These are phyloP conservation scores for Stevia rebaudiana DNA, from an alignment of 140 eudicot species.

Conservation along the genomic window DNA sequence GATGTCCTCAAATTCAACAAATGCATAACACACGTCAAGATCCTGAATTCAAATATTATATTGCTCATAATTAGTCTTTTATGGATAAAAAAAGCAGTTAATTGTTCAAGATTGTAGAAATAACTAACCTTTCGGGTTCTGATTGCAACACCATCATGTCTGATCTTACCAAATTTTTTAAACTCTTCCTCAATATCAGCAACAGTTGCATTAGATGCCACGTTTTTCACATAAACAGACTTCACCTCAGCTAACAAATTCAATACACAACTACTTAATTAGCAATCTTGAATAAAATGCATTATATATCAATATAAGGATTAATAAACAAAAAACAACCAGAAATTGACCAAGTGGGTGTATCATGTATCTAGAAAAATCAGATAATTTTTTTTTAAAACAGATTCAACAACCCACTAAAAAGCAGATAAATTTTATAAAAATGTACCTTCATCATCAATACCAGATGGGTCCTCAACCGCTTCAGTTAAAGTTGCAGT, in stretches of 20 bases:
- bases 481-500: slow-evolving; percentile 41
- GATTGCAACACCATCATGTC: slow-evolving; percentile 82
- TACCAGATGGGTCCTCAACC: slow-evolving; percentile 43
- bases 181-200: slow-evolving; percentile 77
- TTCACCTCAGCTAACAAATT: slow-evolving; percentile 47
- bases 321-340: neutral
- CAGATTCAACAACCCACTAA: neutral
- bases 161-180: slow-evolving; percentile 77
- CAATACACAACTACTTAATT: neutral
- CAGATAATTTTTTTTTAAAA: neutral
- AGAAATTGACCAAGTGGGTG: neutral
- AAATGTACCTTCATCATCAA: slow-evolving; percentile 63
- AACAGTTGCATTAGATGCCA: slow-evolving; percentile 60
- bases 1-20: slow-evolving; percentile 87
- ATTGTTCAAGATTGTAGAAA: slow-evolving; percentile 4
- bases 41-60: slow-evolving; percentile 45
- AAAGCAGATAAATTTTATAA: neutral
- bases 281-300: neutral
- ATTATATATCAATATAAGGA: neutral
- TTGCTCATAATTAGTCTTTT: neutral
- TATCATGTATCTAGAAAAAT: neutral
- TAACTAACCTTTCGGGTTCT: slow-evolving; percentile 76
- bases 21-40: slow-evolving; percentile 86
- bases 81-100: neutral
- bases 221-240: slow-evolving; percentile 88